Evolutionary conservation across 2,329 filamentous ascomycete species (phyloP), one percentile per base, ranked within the genome.

Genomic region (Pseudonectria buxi): DNA sequence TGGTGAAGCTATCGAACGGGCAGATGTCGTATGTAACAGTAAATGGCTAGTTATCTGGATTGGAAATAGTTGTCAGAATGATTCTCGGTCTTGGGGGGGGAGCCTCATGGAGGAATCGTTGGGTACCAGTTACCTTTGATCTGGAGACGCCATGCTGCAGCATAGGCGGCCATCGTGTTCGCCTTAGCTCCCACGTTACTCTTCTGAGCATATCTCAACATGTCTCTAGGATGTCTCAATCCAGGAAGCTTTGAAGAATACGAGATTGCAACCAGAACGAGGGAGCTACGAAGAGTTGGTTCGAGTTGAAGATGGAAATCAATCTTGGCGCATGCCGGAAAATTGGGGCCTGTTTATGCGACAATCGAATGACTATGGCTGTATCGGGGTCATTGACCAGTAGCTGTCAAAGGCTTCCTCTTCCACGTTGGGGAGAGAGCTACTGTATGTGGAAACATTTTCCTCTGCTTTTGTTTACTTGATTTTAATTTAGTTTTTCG

Each of bases 181-280:
- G 50, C 39, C 45, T 45, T 50, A 60, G 47, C 53, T 56, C 50
- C 50, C 53, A 49, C 44, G 45, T 50, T 40, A 45, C 53, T 46
- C 52, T 56, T 50, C 51, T 55, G 46, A 62, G 54, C 59, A 62
- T 62, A 43, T 54, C 57, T 57, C 50, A 42, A 56, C 57, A 61
- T 62, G 39, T 44, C 47, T 53, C 39, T 49, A 40, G 36, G 28
- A 43, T 37, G 30, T 32, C 28, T 29, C 37, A 30, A 29, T 32
- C 33, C 18, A 26, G 32, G 30, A 26, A 12, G 25, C 30, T 33
- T 9, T 11, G 24, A 26, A 27, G 18, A 16, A 25, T 12, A 26
- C 35, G 26, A 24, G 13, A 13, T 16, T 24, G 24, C 18, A 28
- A 16, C 15, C 15, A 36, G 24, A 30, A 7, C 26, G 24, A 26